phyloP scores from a whole-genome alignment of 1,139 yeast genomes.

The Kurtzmaniella natalensis region DNA sequence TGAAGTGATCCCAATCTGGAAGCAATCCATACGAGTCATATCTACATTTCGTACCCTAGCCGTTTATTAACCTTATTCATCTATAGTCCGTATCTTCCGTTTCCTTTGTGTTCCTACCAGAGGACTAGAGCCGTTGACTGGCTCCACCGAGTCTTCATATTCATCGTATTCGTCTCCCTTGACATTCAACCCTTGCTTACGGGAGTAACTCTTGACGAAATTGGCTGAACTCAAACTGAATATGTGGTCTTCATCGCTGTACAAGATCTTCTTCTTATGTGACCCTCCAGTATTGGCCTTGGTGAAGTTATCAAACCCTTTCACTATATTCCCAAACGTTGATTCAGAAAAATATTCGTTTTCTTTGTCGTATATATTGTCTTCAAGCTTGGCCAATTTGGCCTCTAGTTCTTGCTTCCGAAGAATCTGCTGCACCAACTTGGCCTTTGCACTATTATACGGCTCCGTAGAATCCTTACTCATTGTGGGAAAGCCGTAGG shows the following conservation, averaged over 20 bases:
- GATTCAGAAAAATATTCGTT: conserved; percentile 70
- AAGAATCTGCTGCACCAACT: conserved; percentile 60
- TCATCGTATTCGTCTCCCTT: conserved; percentile 40
- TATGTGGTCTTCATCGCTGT: conserved; percentile 78
- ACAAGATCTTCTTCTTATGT: conserved; percentile 50
- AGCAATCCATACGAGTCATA: too few relatives aligned
- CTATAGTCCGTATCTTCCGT: conserved; percentile 2
- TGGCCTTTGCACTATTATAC: conserved; percentile 65
- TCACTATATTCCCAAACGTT: conserved; percentile 74
- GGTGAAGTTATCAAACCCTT: conserved; percentile 82
- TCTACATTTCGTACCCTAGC: too few relatives aligned
- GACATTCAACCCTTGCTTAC: conserved; percentile 23
- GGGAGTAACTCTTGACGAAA: conserved; percentile 59
- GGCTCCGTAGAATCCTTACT: conserved; percentile 29
- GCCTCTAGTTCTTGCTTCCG: conserved; percentile 64
- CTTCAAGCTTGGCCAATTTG: conserved; percentile 63
- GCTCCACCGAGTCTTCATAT: conserved; percentile 45
- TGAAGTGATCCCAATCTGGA: too few relatives aligned
- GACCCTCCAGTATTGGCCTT: conserved; percentile 40
- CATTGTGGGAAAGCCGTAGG: conserved; percentile 5
- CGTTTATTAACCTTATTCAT: too few relatives aligned
- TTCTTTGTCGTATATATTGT: conserved; percentile 77
- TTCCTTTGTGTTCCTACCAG: conserved; percentile 3
- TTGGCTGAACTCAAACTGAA: conserved; percentile 78
- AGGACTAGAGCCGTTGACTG: conserved; percentile 10